phyloP scores from a whole-genome alignment of 2,329 filamentous ascomycete species.

The Calonectria pteridis region DNA sequence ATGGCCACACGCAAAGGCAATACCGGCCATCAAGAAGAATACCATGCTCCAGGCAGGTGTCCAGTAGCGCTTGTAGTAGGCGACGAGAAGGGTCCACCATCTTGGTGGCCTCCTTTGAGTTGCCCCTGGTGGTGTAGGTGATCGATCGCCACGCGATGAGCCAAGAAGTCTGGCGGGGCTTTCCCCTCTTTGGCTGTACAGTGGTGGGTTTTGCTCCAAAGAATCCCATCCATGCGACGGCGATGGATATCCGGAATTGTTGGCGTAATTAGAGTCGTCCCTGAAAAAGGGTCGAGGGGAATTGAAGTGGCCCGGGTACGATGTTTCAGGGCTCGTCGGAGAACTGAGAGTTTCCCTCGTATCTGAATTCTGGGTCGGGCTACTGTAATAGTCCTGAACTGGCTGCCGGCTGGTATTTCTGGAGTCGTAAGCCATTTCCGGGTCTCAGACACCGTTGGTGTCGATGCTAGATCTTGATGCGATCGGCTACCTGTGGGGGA shows the following conservation, averaged over 20 bases:
- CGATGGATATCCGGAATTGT: neutral
- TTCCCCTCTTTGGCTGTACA: neutral
- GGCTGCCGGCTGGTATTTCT: neutral
- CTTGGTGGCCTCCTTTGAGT: neutral
- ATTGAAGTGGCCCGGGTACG: neutral
- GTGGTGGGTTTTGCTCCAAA: neutral
- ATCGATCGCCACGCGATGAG: neutral
- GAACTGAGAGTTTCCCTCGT: neutral
- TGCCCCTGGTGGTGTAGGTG: neutral
- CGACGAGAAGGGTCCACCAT: neutral
- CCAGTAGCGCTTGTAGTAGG: neutral
- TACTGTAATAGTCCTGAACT: neutral
- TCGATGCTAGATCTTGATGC: neutral
- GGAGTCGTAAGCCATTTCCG: neutral
- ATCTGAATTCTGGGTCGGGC: neutral
- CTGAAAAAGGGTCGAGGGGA: neutral
- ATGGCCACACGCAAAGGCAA: constrained; percentile 41
- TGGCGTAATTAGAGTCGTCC: neutral
- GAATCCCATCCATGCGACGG: neutral
- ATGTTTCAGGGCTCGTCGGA: neutral
- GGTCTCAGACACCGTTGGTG: neutral
- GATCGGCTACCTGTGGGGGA: neutral
- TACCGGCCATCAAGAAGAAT: constrained; percentile 32
- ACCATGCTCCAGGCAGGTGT: constrained; percentile 40
- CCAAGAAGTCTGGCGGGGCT: neutral